These are phyloP conservation scores for Uncinocarpus reesii DNA, from an alignment of 2,329 filamentous ascomycete genomes.

Conservation along the genomic window DNA sequence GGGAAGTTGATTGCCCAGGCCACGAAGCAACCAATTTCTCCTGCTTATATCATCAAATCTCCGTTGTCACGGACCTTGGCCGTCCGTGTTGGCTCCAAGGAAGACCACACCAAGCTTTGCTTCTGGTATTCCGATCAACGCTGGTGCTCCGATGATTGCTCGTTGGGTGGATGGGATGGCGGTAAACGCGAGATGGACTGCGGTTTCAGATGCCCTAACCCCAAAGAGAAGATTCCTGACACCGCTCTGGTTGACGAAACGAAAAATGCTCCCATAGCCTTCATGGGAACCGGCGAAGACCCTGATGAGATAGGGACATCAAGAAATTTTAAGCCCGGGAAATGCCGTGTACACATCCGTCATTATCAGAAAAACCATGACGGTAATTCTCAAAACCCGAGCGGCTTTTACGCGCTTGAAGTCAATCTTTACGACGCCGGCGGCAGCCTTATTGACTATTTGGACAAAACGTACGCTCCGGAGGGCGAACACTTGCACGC, in stretches of 20 bases:
- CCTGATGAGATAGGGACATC: constrained; percentile 7
- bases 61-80: constrained; percentile 1
- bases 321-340: constrained; percentile 4
- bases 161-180: constrained; percentile 2
- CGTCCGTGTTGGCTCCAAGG: constrained; percentile 3
- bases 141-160: constrained; percentile 9
- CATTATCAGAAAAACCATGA: constrained; percentile 8
- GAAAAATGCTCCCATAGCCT: constrained; percentile 8
- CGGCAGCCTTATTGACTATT: constrained; percentile 3
- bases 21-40: constrained; percentile 8
- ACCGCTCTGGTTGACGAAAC: constrained; percentile 2
- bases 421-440: constrained; percentile 6
- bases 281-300: constrained; percentile 8
- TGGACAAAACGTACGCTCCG: constrained; percentile 10
- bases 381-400: constrained; percentile 5
- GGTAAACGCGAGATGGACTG: constrained; percentile 9
- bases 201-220: constrained; percentile 8
- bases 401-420: constrained; percentile 6
- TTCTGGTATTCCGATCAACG: constrained; percentile 11
- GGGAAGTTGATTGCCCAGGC: constrained; percentile 10
- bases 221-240: neutral
- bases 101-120: neutral
- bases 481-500: neutral
- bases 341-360: constrained; percentile 8
- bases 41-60: constrained; percentile 5